Base-by-base conservation (phyloP, 306 rosid species). In the Herpetospermum pedunculosum region DNA sequence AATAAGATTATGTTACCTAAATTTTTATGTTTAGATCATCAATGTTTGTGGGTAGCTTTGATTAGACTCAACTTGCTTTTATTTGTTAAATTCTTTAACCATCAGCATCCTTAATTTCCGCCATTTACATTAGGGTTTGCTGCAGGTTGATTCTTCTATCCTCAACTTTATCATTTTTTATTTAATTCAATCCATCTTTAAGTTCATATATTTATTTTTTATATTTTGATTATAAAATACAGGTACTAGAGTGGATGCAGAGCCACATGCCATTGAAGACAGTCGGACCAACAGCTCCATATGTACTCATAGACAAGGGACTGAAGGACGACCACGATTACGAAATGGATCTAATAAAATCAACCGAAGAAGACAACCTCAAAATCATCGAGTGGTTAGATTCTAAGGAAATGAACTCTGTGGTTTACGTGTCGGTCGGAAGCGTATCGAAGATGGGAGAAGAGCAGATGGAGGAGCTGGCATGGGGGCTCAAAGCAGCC, bases 201-300 rank as follows among this genome's bases (percentile, higher is more conserved):
- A n/a, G n/a, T n/a, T n/a, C n/a, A n/a, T n/a, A n/a, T n/a, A n/a
- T n/a, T n/a, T n/a, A n/a, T n/a, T n/a, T n/a, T n/a, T n/a, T n/a
- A n/a, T n/a, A n/a, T n/a, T n/a, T n/a, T n/a, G n/a, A n/a, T n/a
- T n/a, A n/a, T n/a, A n/a, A n/a, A 72, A 28, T 57, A 13, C 19
- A 57, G 38, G 10, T 57, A 2, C 0, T 28, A 28, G 4, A 57
- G 21, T 57, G 38, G 64, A 28, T 57, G 19, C 64, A 57, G 7
- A 57, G 11, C 19, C 19, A 57, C 4, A 5, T 3, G 1, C 19
- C 64, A 28, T 11, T 77, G 25, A 63, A 7, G 75, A 73, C 46
- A 2, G 49, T 81, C 0, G 84, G 81, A 19, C 81, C 81, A 8
- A 72, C 75, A 7, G 55, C 73, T 62, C 84, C 84, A 53, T 76